These are phyloP conservation scores for Termitomyces sp. DNA, from an alignment of 768 basidiomycete genomes.

Conservation along the genomic window DNA sequence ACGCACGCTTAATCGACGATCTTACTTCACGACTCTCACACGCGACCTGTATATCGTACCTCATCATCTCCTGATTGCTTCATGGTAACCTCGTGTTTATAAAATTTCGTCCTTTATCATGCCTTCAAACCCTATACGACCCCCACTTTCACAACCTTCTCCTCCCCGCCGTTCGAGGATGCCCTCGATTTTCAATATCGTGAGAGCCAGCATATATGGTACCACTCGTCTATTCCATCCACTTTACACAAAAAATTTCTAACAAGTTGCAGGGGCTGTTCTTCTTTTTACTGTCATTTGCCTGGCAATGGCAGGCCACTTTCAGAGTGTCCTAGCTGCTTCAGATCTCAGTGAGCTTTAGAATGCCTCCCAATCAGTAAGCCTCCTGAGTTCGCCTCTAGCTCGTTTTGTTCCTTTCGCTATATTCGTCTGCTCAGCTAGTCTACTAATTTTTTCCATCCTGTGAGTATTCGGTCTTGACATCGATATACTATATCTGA, in stretches of 20 bases:
- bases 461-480: slow-evolving; percentile 38
- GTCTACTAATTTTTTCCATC: slow-evolving; percentile 61
- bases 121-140: slow-evolving; percentile 28
- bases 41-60: slow-evolving; percentile 6
- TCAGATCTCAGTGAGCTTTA: slow-evolving; percentile 72
- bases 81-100: slow-evolving; percentile 47
- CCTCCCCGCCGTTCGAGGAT: slow-evolving; percentile 42
- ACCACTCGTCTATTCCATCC: slow-evolving; percentile 21
- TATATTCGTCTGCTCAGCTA: slow-evolving; percentile 73
- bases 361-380: slow-evolving; percentile 2
- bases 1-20: slow-evolving; percentile 3
- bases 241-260: neutral
- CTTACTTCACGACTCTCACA: slow-evolving; percentile 14
- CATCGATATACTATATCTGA: neutral
- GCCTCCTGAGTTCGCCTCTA: slow-evolving; percentile 23
- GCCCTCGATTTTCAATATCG: slow-evolving; percentile 70
- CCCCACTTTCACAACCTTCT: slow-evolving; percentile 9
- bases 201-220: slow-evolving; percentile 70
- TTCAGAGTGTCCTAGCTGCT: slow-evolving; percentile 64
- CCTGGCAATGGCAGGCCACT: slow-evolving; percentile 76
- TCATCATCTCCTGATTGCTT: slow-evolving; percentile 19
- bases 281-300: slow-evolving; percentile 76
- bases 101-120: slow-evolving; percentile 41
- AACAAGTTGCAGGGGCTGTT: slow-evolving; percentile 46
- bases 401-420: slow-evolving; percentile 88